Conservation (phyloP, 2,329 filamentous ascomycete genomes). For the Basipetospora sp. region DNA sequence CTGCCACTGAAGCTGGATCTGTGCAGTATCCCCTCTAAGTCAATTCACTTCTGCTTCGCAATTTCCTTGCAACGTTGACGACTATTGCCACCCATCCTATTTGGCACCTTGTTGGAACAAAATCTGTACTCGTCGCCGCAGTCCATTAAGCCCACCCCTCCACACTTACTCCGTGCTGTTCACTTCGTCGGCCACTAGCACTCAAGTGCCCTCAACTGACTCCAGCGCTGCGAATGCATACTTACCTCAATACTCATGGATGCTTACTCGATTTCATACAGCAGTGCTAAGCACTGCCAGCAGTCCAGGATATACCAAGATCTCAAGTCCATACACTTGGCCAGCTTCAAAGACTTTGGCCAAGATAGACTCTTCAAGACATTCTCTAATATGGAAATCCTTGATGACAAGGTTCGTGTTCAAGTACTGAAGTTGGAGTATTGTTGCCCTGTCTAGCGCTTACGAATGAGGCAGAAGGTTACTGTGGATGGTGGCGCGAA, state of each 20-base stretch:
- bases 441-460: slow-evolving; percentile 6
- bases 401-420: slow-evolving; percentile 23
- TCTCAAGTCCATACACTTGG: slow-evolving; percentile 26
- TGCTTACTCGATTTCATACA: slow-evolving; percentile 36
- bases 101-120: too few relatives aligned
- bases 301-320: slow-evolving; percentile 37
- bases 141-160: too few relatives aligned
- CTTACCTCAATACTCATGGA: slow-evolving; percentile 24
- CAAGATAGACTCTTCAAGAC: slow-evolving; percentile 17
- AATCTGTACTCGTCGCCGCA: too few relatives aligned
- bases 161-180: too few relatives aligned
- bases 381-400: slow-evolving; percentile 17
- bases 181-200: too few relatives aligned
- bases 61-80: too few relatives aligned
- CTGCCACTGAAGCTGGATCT: too few relatives aligned
- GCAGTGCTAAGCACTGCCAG: slow-evolving; percentile 26
- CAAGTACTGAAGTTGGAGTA: background rate
- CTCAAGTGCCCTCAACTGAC: too few relatives aligned
- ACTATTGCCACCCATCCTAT: too few relatives aligned
- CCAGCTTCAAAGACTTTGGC: slow-evolving; percentile 20
- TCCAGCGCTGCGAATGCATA: too few relatives aligned
- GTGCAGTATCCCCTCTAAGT: too few relatives aligned
- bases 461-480: background rate
- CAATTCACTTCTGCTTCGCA: too few relatives aligned
- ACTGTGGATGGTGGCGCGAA: background rate